Percentiles rank a stretch among this genome's conserved stretches.
phyloP scores from a whole-genome alignment of 345 rosid genomes.

The Diplotaxis tenuifolia region DNA sequence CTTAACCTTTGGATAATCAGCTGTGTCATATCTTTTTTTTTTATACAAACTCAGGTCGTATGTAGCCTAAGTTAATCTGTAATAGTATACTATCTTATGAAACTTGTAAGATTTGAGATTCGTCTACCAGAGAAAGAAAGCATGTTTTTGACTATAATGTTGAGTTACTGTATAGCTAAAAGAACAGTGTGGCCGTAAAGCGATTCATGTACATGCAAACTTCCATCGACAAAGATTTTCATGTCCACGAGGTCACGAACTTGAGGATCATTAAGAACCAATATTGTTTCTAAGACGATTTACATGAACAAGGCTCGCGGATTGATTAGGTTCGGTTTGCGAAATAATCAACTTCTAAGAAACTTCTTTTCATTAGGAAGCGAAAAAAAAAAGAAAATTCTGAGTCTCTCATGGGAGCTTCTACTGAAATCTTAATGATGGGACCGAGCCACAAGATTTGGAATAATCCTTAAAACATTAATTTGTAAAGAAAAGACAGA shows the following conservation, averaged over 20 bases:
- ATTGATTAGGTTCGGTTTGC: background rate
- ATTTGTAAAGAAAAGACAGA: conserved; percentile 2
- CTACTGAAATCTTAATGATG: background rate
- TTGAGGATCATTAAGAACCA: conserved; percentile 70
- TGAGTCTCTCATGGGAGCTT: conserved; percentile 1
- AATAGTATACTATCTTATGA: background rate
- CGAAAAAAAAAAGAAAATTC: background rate
- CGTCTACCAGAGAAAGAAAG: background rate
- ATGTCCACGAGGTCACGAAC: conserved; percentile 89
- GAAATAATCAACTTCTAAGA: background rate
- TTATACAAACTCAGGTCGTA: background rate
- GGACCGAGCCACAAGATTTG: conserved; percentile 4
- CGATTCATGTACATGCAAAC: conserved; percentile 34
- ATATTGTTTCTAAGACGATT: conserved; percentile 75
- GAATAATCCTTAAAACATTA: conserved; percentile 22
- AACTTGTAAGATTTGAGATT: background rate
- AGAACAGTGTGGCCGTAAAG: background rate
- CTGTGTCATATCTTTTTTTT: background rate
- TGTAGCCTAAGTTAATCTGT: too few relatives aligned
- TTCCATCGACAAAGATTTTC: conserved; percentile 92
- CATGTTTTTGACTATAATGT: background rate
- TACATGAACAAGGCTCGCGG: too few relatives aligned
- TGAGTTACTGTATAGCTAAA: too few relatives aligned
- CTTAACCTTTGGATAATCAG: background rate
- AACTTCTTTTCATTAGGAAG: background rate